These are phyloP conservation scores for Beauveria asiatica DNA, from an alignment of 2,329 filamentous ascomycete genomes.

Conservation along the genomic window DNA sequence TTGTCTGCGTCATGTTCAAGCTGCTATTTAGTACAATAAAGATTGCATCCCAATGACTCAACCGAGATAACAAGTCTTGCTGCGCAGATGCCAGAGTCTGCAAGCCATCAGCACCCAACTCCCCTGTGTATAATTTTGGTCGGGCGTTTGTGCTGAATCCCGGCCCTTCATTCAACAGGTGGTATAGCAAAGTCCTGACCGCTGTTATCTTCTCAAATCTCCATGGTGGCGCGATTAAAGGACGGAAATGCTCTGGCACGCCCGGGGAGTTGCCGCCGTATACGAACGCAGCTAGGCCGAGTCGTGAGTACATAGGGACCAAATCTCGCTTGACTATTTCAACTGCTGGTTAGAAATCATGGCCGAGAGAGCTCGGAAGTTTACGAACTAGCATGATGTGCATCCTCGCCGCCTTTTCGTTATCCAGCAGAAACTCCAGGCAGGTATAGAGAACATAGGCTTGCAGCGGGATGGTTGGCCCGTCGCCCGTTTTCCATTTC, in stretches of 20 bases:
- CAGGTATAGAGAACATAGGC: conserved; percentile 44
- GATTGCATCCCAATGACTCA: conserved; percentile 23
- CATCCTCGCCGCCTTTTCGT: conserved; percentile 36
- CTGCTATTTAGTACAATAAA: conserved; percentile 20
- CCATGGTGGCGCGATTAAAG: conserved; percentile 22
- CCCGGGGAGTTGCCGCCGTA: conserved; percentile 29
- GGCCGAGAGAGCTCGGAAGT: conserved; percentile 28
- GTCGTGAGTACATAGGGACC: conserved; percentile 35
- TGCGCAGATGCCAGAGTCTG: conserved; percentile 23
- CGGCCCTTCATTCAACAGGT: conserved; percentile 32
- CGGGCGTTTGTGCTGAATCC: conserved; percentile 25
- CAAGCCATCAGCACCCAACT: conserved; percentile 18
- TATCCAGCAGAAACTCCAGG: conserved; percentile 45
- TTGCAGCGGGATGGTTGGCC: conserved; percentile 29
- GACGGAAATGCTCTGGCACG: conserved; percentile 28
- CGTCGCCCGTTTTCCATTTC: conserved; percentile 25
- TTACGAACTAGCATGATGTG: conserved; percentile 36
- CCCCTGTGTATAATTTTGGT: conserved; percentile 19
- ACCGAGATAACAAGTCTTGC: conserved; percentile 22
- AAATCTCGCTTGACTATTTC: conserved; percentile 31
- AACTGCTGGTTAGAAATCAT: conserved; percentile 22
- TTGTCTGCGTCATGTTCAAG: conserved; percentile 7
- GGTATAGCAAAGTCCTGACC: conserved; percentile 25
- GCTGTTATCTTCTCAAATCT: conserved; percentile 26
- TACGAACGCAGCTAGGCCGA: conserved; percentile 33